A percentile compares a stretch with the other conserved stretches of the same genome.
phyloP scores from a whole-genome alignment of 768 basidiomycete genomes.

The Cytidiella melzeri region DNA sequence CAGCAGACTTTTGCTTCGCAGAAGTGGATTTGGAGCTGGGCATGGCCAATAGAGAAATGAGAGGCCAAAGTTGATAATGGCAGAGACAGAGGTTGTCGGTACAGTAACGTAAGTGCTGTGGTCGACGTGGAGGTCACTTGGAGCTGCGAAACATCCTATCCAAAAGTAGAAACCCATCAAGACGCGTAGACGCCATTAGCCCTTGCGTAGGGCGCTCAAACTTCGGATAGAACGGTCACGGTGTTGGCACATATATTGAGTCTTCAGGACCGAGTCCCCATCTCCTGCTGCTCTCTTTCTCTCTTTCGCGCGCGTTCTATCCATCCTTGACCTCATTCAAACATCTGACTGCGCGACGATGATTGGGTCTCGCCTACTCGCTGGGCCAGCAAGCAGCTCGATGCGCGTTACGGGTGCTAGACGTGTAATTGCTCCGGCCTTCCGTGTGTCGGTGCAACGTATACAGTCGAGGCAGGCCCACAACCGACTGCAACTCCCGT shows the following conservation, averaged over 20 bases:
- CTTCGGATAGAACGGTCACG: no score
- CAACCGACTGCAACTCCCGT: slow-evolving; percentile 49
- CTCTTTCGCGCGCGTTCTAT: not conserved
- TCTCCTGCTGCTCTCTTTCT: no score
- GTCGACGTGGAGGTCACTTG: slow-evolving; percentile 19
- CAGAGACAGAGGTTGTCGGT: no score
- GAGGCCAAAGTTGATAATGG: not conserved
- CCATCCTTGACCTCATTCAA: not conserved
- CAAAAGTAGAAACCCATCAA: not conserved
- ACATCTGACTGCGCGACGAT: not conserved
- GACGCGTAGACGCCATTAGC: not conserved
- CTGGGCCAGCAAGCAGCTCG: not conserved
- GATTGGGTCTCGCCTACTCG: not conserved
- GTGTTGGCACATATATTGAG: no score
- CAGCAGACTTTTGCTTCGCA: slow-evolving; percentile 12
- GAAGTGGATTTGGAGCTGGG: slow-evolving; percentile 25
- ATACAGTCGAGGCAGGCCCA: slow-evolving; percentile 37
- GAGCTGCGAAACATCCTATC: slow-evolving; percentile 10
- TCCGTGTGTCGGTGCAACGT: slow-evolving; percentile 2
- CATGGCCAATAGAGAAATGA: not conserved
- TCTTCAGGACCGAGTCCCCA: no score
- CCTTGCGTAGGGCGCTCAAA: no score
- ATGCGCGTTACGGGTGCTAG: not conserved
- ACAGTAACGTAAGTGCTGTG: not conserved
- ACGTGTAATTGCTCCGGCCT: not conserved